Evolutionary conservation across 306 rosid species (phyloP).

Genomic region (Prosopis cineraria): DNA sequence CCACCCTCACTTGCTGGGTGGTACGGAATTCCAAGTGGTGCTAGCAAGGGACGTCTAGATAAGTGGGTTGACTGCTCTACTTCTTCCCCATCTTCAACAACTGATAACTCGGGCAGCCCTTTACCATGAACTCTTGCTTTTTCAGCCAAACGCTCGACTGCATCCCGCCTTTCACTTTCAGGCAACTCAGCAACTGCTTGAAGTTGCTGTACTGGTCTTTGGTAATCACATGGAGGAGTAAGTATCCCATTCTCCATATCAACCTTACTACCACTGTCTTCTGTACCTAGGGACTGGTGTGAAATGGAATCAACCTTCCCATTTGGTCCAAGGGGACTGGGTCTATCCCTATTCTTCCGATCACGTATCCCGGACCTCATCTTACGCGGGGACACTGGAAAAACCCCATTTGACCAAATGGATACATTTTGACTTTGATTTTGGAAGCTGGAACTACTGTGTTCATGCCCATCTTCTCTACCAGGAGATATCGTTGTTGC

Average conservation of each 20-base stretch:
- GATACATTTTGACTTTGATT: constrained; percentile 63
- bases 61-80: constrained; percentile 58
- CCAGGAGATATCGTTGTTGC: constrained; percentile 59
- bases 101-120: constrained; percentile 45
- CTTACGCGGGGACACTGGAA: constrained; percentile 77
- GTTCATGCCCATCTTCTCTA: constrained; percentile 75
- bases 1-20: constrained; percentile 84
- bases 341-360: constrained; percentile 85
- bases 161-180: constrained; percentile 53
- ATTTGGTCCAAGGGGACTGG: constrained; percentile 92
- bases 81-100: constrained; percentile 69
- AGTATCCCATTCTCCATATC: constrained; percentile 70
- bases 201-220: constrained; percentile 73
- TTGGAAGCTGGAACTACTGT: constrained; percentile 47
- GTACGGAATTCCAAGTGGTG: constrained; percentile 91
- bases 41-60: constrained; percentile 65
- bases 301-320: constrained; percentile 67
- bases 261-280: constrained; percentile 67
- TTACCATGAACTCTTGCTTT: constrained; percentile 53
- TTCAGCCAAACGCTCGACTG: constrained; percentile 48
- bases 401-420: constrained; percentile 82
- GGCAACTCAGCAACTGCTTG: constrained; percentile 79
- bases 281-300: constrained; percentile 56
- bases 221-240: constrained; percentile 76
- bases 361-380: constrained; percentile 70